A percentile compares a stretch with the other conserved stretches of the same genome.
Conservation (phyloP, 106 monocot species). For the Alisma plantagoaquatica region DNA sequence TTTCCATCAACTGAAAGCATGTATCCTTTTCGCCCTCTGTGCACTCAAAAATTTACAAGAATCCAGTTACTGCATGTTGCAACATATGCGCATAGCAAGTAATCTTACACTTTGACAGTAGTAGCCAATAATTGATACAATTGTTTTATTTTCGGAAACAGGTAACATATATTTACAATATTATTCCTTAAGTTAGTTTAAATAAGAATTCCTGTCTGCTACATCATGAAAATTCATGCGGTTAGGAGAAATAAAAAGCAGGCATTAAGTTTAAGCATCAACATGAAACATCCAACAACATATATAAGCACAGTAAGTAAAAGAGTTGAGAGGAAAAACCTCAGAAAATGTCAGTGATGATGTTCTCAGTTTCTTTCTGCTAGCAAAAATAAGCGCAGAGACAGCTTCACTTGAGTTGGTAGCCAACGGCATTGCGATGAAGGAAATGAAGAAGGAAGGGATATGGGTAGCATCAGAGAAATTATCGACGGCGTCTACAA, state of each 20-base stretch:
- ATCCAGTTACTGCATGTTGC: too few relatives aligned
- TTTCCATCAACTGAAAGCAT: too few relatives aligned
- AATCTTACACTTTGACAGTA: too few relatives aligned
- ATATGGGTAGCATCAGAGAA: constrained; percentile 9
- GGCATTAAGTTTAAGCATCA: neutral
- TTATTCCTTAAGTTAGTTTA: too few relatives aligned
- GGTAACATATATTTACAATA: too few relatives aligned
- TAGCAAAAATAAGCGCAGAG: constrained; percentile 11
- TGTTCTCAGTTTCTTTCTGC: constrained; percentile 9
- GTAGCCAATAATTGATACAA: too few relatives aligned
- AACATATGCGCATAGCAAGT: too few relatives aligned
- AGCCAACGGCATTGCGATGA: constrained; percentile 11
- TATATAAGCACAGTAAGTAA: neutral
- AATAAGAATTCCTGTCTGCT: too few relatives aligned
- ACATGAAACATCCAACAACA: neutral
- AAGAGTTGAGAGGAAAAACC: constrained; percentile 5
- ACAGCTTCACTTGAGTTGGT: constrained; percentile 16
- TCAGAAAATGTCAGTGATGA: constrained; percentile 14
- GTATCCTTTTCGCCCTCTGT: too few relatives aligned
- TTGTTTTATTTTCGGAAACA: too few relatives aligned
- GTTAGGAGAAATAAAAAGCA: neutral
- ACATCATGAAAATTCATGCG: constrained; percentile 2
- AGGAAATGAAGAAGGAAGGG: constrained; percentile 13
- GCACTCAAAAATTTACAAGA: too few relatives aligned
- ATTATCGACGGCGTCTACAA: constrained; percentile 7